Evolutionary conservation across 257 asterid genomes (phyloP).

Genomic region (Ballota nigra): DNA sequence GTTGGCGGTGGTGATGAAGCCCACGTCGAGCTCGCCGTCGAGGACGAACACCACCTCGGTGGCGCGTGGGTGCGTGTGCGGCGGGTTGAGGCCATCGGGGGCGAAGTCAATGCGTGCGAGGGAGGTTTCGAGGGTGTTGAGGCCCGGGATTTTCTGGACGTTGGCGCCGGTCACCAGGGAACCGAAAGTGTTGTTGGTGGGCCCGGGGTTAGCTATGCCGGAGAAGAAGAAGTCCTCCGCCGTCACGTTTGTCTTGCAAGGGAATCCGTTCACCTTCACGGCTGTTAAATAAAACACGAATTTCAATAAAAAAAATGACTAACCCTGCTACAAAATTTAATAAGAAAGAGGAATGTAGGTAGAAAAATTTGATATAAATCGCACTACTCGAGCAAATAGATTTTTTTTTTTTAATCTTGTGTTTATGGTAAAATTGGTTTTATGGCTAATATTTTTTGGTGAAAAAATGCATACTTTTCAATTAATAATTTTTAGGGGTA

Average conservation of each 20-base stretch:
- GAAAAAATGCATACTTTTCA: no score
- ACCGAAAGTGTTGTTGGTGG: slow-evolving; percentile 69
- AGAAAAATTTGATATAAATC: no score
- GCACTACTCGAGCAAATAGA: no score
- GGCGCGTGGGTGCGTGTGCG: slow-evolving; percentile 93
- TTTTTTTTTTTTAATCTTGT: no score
- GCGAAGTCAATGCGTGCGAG: slow-evolving; percentile 54
- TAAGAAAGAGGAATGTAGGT: no score
- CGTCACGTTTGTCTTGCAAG: slow-evolving; percentile 58
- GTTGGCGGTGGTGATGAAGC: slow-evolving; percentile 65
- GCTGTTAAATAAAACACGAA: slow-evolving; percentile 41
- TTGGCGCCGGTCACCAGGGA: slow-evolving; percentile 62
- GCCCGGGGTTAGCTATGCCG: slow-evolving; percentile 44
- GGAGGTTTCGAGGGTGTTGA: slow-evolving; percentile 63
- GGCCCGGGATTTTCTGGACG: slow-evolving; percentile 65
- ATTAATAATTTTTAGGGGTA: no score
- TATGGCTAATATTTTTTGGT: no score
- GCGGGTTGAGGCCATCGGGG: slow-evolving; percentile 79
- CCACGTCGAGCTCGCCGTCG: slow-evolving; percentile 36
- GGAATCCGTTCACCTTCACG: slow-evolving; percentile 53
- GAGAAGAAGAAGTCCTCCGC: slow-evolving; percentile 62
- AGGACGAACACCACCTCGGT: slow-evolving; percentile 73
- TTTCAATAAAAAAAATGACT: no score
- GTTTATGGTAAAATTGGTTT: no score
- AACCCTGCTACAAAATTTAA: no score